Base-by-base conservation (phyloP, 2,329 filamentous ascomycete genomes). In the Fusarium transvaalense region DNA sequence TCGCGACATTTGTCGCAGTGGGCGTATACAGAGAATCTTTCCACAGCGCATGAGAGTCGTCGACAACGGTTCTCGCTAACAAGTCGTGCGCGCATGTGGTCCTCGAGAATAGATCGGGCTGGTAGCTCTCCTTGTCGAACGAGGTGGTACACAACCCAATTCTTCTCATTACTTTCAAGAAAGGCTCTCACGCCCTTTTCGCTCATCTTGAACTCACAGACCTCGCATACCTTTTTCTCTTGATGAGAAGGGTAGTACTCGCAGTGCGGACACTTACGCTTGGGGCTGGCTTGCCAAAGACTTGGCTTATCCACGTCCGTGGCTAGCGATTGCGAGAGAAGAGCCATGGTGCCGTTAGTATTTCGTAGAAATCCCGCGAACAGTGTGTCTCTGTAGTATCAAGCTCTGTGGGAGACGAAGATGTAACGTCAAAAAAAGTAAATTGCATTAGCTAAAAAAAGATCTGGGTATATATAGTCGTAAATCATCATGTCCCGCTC, bases 391-490 rank as follows among this genome's bases (percentile, higher is more conserved):
- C n/a, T 50, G 23, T 14, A 6, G 34, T 34, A 17, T 47, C 34
- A 38, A 37, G 5, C 10, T 39, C 14, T 15, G 25, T 50, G 14
- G 13, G 23, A 37, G 13, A 37, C 31, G 19, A 5, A 19, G 19
- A 19, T 23, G 15, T 32, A 38, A 41, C 10, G 25, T 39, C 7
- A 42, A 32, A 17, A 31, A 59, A 21, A 37, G 41, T 35, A 53
- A 52, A 45, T 67, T 39, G 50, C 45, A 69, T 70, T 70, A 70
- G 46, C 47, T 67, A 67, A 47, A 48, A 25, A 60, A 60, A 48
- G 23, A 42, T 35, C 35, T 43, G 66, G 66, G 66, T 69, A 69
- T 69, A 69, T 70, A 67, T 70, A 58, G 53, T 69, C 66, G 46
- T 69, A 59, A 69, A 37, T 69, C 66, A 70, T 69, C 42, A 57